Percentiles rank a stretch among this genome's conserved stretches.
Conservation (phyloP, 192 early-diverging fungal species). For the Coemansia sp. region DNA sequence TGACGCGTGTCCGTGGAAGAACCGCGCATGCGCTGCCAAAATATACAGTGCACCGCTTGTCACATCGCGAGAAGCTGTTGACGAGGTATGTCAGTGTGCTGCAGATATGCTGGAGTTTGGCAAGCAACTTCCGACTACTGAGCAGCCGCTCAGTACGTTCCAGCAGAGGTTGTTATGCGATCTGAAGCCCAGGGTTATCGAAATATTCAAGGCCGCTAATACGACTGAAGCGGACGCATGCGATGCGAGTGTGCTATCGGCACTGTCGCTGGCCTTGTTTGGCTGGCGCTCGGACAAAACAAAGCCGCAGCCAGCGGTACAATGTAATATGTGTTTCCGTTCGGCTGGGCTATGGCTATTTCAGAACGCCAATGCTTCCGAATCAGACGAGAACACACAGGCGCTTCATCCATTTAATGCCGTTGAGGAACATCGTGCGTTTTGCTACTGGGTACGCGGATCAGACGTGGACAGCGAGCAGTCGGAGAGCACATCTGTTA, state of each 20-base stretch:
- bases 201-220: neutral
- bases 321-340: slow-evolving; percentile 46
- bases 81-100: slow-evolving; percentile 36
- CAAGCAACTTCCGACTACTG: slow-evolving; percentile 16
- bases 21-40: slow-evolving; percentile 24
- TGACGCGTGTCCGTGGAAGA: slow-evolving; percentile 40
- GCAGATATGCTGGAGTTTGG: slow-evolving; percentile 26
- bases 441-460: slow-evolving; percentile 54
- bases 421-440: slow-evolving; percentile 44
- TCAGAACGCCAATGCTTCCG: neutral
- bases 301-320: slow-evolving; percentile 27
- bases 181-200: slow-evolving; percentile 7
- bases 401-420: slow-evolving; percentile 22
- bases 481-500: neutral
- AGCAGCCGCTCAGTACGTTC: slow-evolving; percentile 44
- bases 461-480: slow-evolving; percentile 1
- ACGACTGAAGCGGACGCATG: neutral
- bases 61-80: slow-evolving; percentile 36
- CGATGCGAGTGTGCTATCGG: slow-evolving; percentile 11
- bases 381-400: neutral
- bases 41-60: slow-evolving; percentile 39
- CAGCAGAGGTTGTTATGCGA: slow-evolving; percentile 32
- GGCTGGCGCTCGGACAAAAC: slow-evolving; percentile 37
- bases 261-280: slow-evolving; percentile 41
- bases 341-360: slow-evolving; percentile 49